Base-by-base conservation (phyloP, 1,284 basidiomycete species). In the Sphagnurus paluster region DNA sequence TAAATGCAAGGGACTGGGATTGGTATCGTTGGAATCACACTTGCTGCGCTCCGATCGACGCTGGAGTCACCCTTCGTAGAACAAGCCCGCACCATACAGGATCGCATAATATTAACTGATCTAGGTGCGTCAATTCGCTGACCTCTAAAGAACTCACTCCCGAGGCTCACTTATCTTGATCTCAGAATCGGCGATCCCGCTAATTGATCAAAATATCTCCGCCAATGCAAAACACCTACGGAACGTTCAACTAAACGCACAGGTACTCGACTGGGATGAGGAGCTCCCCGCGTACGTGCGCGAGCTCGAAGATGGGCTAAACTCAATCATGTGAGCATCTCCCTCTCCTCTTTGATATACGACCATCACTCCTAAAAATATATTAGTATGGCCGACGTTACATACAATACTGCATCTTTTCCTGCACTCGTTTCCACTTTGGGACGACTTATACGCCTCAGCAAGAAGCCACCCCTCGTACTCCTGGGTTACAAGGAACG, bases 401-500 rank as follows among this genome's bases (percentile, higher is more conserved):
- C 90, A 0, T 94, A 94, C 70, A 94, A 94, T 66, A 91, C 88
- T 0, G 68, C 82, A 1, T 89, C 90, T 1, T 95, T 94, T 65
- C 78, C 85, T 4, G 69, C 83, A 0, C 75, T 90, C 30, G 65
- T 85, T 14, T 64, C 66, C 23, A 87, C 83, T 0, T 63, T 90
- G 17, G 62, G 68, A 3, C 61, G 60, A 1, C 65, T 90, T 11
- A 45, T 78, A 21, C 55, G 56, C 9, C 52, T 71, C 29, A 46
- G 50, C 16, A 23, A 58, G 19, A 57, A 58, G 32, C 52, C 66
- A 5, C 81, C 84, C 1, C 52, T 72, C 2, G 68, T 93, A 3
- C 54, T 93, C 3, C 62, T 94, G 29, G 90, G 87, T 2, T 93
- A 93, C 70, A 93, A 94, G 59, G 82, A 93, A 62, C 80, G 90